These are phyloP conservation scores for Colletotrichum sp. DNA, from an alignment of 2,329 filamentous ascomycete species.

Conservation along the genomic window DNA sequence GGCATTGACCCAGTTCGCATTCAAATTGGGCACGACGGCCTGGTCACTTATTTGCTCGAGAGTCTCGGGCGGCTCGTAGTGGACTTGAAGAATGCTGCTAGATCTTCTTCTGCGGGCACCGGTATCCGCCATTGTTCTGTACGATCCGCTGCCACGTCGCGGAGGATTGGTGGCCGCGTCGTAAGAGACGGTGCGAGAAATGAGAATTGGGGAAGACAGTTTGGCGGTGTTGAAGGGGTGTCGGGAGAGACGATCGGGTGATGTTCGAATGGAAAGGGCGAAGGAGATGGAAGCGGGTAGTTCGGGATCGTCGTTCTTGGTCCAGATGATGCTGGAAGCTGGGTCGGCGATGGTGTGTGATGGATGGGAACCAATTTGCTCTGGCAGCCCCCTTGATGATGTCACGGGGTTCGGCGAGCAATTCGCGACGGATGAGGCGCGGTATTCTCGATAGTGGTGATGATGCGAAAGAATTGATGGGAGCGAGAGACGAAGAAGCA, in stretches of 20 bases:
- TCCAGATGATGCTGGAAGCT: constrained; percentile 3
- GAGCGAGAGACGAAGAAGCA: constrained; percentile 15
- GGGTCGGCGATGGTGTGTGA: background rate
- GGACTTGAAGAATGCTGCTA: constrained; percentile 90
- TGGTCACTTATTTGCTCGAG: constrained; percentile 98
- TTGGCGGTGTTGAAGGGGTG: constrained; percentile 78
- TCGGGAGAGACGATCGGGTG: constrained; percentile 22
- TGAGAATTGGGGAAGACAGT: constrained; percentile 88
- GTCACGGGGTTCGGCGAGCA: constrained; percentile 13
- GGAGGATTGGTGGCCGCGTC: constrained; percentile 78
- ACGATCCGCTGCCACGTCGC: constrained; percentile 64
- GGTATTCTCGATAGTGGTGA: background rate
- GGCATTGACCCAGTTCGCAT: constrained; percentile 98
- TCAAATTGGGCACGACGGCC: constrained; percentile 90
- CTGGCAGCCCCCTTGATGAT: constrained; percentile 18
- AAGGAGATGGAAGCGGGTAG: background rate
- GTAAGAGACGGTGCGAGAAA: constrained; percentile 91
- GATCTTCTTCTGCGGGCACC: constrained; percentile 86
- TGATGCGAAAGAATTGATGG: constrained; percentile 6
- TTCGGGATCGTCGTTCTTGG: constrained; percentile 13
- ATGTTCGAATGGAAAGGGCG: constrained; percentile 24
- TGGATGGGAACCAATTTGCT: background rate
- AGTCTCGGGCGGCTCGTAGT: constrained; percentile 95
- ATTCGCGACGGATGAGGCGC: background rate
- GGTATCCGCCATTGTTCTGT: constrained; percentile 68